Percentiles rank a stretch among this genome's conserved stretches.
Evolutionary conservation across 306 rosid species (phyloP).

Genomic region (Myrica gale): DNA sequence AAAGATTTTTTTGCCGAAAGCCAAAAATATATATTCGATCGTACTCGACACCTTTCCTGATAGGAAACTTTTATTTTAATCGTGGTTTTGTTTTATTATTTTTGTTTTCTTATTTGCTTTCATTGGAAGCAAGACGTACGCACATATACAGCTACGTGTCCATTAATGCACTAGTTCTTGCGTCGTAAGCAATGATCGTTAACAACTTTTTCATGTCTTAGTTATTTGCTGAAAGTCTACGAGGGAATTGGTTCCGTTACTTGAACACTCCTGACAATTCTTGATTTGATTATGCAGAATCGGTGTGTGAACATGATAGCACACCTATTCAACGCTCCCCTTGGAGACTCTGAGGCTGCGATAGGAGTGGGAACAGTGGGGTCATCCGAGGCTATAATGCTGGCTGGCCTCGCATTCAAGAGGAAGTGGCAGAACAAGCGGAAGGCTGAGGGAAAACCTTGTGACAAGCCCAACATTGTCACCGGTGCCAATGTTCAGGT

Average conservation of each 20-base stretch:
- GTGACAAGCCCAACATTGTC: constrained; percentile 66
- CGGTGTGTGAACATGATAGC: constrained; percentile 83
- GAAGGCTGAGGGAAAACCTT: constrained; percentile 56
- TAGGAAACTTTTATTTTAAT: too few relatives aligned
- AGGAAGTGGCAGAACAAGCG: constrained; percentile 71
- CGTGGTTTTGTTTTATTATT: too few relatives aligned
- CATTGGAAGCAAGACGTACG: too few relatives aligned
- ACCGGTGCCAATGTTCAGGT: constrained; percentile 79
- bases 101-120: too few relatives aligned
- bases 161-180: too few relatives aligned
- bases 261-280: neutral
- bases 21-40: too few relatives aligned
- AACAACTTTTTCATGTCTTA: too few relatives aligned
- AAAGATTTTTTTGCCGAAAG: too few relatives aligned
- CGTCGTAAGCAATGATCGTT: too few relatives aligned
- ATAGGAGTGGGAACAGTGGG: constrained; percentile 73
- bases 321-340: constrained; percentile 55
- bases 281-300: constrained; percentile 35
- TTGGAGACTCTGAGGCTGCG: constrained; percentile 50
- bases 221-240: too few relatives aligned
- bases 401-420: constrained; percentile 83
- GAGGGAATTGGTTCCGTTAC: neutral
- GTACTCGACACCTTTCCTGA: too few relatives aligned
- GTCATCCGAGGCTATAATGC: constrained; percentile 85
- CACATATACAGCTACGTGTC: too few relatives aligned